Evolutionary conservation across 768 basidiomycete genomes (phyloP).

Genomic region (Cyclocybe cylindracea): DNA sequence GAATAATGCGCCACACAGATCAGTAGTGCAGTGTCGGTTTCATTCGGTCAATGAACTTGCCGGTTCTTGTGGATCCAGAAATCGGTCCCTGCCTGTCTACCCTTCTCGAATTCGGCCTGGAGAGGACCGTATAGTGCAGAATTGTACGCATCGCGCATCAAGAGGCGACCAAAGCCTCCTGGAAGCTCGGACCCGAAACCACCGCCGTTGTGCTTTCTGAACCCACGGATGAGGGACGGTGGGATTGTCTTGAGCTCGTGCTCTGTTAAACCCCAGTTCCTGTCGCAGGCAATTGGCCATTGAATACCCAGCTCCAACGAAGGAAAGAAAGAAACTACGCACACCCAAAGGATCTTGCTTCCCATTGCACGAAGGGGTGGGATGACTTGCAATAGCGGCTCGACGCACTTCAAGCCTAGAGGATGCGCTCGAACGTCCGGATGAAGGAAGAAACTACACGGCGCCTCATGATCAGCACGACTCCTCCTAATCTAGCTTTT

Average conservation of each 20-base stretch:
- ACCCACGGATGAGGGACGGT: constrained; percentile 57
- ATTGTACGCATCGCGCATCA: constrained; percentile 61
- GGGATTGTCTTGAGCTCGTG: constrained; percentile 63
- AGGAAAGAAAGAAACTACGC: constrained; percentile 16
- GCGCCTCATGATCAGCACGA: neutral
- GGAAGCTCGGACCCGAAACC: constrained; percentile 59
- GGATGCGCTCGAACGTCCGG: constrained; percentile 57
- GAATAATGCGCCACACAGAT: neutral
- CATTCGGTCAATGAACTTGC: constrained; percentile 25
- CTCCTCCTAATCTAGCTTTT: neutral
- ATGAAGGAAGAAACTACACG: constrained; percentile 61
- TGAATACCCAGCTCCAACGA: neutral
- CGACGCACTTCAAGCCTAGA: constrained; percentile 57
- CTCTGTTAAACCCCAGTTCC: constrained; percentile 74
- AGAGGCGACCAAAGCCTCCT: constrained; percentile 51
- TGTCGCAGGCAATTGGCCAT: constrained; percentile 20
- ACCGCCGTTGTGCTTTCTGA: constrained; percentile 46
- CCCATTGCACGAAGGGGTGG: constrained; percentile 49
- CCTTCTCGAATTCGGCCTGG: constrained; percentile 53
- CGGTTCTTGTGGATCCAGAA: constrained; percentile 76
- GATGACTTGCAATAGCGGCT: constrained; percentile 50
- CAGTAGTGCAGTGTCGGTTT: neutral
- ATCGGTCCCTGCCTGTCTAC: constrained; percentile 56
- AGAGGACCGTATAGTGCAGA: constrained; percentile 65
- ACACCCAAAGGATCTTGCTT: constrained; percentile 69